Evolutionary conservation across 768 basidiomycete species (phyloP).

Genomic region (Collybia mongolica): DNA sequence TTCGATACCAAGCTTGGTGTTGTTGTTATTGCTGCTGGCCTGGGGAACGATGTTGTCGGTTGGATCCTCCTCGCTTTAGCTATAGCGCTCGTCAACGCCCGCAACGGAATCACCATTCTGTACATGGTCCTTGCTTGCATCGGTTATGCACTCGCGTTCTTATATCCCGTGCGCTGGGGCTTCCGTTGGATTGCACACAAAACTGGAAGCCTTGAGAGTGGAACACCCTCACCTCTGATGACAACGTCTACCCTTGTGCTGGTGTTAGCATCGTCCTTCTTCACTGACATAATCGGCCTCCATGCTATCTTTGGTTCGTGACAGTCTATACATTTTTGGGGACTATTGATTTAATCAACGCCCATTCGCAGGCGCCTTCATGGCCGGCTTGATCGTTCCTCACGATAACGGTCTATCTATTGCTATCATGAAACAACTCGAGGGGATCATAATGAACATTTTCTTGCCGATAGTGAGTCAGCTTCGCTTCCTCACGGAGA

Average conservation of each 20-base stretch:
- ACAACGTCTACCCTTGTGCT: conserved; percentile 75
- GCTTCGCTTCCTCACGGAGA: too few relatives aligned
- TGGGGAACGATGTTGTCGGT: conserved; percentile 51
- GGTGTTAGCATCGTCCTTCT: conserved; percentile 75
- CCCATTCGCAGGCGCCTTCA: too few relatives aligned
- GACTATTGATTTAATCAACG: too few relatives aligned
- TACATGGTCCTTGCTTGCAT: conserved; percentile 70
- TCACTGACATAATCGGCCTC: conserved; percentile 83
- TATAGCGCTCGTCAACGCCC: conserved; percentile 80
- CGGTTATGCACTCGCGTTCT: conserved; percentile 64
- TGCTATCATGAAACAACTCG: too few relatives aligned
- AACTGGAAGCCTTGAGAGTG: too few relatives aligned
- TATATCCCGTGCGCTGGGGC: conserved; percentile 61
- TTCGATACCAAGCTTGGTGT: conserved; percentile 57
- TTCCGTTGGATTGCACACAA: conserved; percentile 58
- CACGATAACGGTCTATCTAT: too few relatives aligned
- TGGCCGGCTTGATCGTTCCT: too few relatives aligned
- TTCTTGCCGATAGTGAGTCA: too few relatives aligned
- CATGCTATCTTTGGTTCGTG: conserved; percentile 58
- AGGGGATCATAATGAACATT: too few relatives aligned
- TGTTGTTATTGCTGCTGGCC: conserved; percentile 57
- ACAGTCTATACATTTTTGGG: too few relatives aligned
- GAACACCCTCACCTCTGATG: conserved; percentile 30
- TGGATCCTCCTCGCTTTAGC: conserved; percentile 75
- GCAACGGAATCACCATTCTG: conserved; percentile 67